These are phyloP conservation scores for Aegle marmelos DNA, from an alignment of 345 rosid species.

Conservation along the genomic window DNA sequence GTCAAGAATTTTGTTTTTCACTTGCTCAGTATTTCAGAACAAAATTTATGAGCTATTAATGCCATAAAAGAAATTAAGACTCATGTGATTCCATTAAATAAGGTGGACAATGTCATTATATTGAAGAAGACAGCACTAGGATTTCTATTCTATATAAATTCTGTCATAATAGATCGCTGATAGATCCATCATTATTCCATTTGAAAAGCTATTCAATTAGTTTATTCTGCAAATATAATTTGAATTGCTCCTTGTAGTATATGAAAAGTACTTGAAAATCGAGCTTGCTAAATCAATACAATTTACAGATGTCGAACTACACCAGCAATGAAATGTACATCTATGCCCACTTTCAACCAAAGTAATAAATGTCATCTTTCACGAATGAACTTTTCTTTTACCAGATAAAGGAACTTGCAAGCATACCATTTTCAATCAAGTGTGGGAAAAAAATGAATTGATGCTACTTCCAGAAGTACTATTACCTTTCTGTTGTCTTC, in stretches of 20 bases:
- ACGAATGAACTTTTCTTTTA: not conserved
- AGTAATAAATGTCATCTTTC: not conserved
- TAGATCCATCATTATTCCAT: not conserved
- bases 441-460: not conserved
- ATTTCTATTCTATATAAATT: not conserved
- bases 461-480: not conserved
- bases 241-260: not conserved
- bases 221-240: not conserved
- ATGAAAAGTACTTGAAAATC: not conserved
- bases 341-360: not conserved
- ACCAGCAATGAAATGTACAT: not conserved
- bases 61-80: not conserved
- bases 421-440: not conserved
- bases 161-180: not conserved
- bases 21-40: not conserved
- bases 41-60: not conserved
- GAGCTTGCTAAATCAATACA: not conserved
- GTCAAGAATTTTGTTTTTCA: not conserved
- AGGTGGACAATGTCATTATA: not conserved
- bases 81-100: not conserved
- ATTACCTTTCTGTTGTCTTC: constrained; percentile 77
- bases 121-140: not conserved
- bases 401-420: not conserved
- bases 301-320: not conserved
- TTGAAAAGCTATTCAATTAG: not conserved